Evolutionary conservation across 306 rosid genomes (phyloP).

Genomic region (Vigna hirtella): DNA sequence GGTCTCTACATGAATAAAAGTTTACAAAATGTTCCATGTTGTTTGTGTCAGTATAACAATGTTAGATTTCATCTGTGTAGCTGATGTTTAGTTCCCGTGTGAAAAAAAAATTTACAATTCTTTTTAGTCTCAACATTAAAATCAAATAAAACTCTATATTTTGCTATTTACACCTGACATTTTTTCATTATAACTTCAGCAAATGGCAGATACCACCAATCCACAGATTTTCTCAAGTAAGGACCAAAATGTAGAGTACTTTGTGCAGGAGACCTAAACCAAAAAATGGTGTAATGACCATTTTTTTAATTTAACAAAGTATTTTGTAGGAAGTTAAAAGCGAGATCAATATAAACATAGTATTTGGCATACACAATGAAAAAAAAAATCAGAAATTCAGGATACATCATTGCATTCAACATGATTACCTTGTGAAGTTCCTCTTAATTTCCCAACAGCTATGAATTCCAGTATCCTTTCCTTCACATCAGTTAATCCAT

Average conservation of each 20-base stretch:
- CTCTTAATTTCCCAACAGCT: conserved; percentile 98
- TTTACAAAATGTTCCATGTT: background rate
- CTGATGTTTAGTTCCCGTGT: background rate
- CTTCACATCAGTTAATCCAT: conserved; percentile 94
- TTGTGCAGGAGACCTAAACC: background rate
- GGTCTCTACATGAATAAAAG: background rate
- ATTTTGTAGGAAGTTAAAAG: conserved; percentile 34
- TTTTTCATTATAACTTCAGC: background rate
- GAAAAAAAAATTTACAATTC: background rate
- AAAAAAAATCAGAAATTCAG: too few relatives aligned
- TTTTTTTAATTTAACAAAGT: background rate
- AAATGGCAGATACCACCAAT: background rate
- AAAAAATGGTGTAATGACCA: background rate
- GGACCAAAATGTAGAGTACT: background rate
- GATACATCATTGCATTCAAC: conserved; percentile 27
- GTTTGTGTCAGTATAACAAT: background rate
- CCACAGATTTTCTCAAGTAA: background rate
- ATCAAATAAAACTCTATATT: background rate
- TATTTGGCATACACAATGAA: too few relatives aligned
- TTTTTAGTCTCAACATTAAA: background rate
- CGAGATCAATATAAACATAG: background rate
- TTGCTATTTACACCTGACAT: background rate
- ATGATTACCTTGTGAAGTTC: conserved; percentile 86
- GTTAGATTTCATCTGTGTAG: background rate
- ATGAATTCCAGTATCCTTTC: conserved; percentile 97